Conservation (phyloP, 2,329 filamentous ascomycete genomes). For the Beauveria bassiana region DNA sequence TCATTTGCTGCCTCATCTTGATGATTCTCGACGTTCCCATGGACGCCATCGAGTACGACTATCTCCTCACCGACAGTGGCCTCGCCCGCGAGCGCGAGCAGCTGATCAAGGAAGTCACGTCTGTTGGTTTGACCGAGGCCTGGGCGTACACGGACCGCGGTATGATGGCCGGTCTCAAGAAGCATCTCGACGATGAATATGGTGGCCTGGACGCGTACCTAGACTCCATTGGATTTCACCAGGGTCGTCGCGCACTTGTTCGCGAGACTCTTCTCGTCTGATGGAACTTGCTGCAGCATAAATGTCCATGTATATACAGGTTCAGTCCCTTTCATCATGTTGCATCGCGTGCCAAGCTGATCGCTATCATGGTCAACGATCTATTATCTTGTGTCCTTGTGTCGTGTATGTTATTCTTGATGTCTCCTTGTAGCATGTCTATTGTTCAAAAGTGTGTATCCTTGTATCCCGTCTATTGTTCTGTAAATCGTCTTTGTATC, state of each 20-base stretch:
- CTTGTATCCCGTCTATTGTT: neutral
- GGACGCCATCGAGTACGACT: slow-evolving; percentile 62
- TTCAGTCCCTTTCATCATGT: too few relatives aligned
- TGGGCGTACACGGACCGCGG: slow-evolving; percentile 60
- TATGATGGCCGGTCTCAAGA: slow-evolving; percentile 53
- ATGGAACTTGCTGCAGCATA: slow-evolving; percentile 4
- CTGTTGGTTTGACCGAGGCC: slow-evolving; percentile 64
- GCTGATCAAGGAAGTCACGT: slow-evolving; percentile 58
- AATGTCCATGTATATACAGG: neutral
- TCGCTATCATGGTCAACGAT: too few relatives aligned
- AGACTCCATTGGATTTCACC: slow-evolving; percentile 49
- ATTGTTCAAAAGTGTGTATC: too few relatives aligned
- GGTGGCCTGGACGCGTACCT: slow-evolving; percentile 63
- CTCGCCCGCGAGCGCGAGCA: slow-evolving; percentile 54
- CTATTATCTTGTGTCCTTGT: too few relatives aligned
- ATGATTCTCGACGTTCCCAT: slow-evolving; percentile 52
- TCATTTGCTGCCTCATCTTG: slow-evolving; percentile 61
- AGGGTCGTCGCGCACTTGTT: slow-evolving; percentile 32
- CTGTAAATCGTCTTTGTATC: neutral
- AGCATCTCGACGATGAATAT: slow-evolving; percentile 53
- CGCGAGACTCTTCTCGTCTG: slow-evolving; percentile 36
- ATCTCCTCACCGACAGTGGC: slow-evolving; percentile 54
- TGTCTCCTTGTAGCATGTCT: too few relatives aligned
- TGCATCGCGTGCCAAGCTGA: too few relatives aligned
- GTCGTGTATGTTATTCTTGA: too few relatives aligned